Evolutionary conservation across 2,329 filamentous ascomycete genomes (phyloP), one percentile per base, ranked within the genome.

Genomic region (Leptoxyphium fumago): DNA sequence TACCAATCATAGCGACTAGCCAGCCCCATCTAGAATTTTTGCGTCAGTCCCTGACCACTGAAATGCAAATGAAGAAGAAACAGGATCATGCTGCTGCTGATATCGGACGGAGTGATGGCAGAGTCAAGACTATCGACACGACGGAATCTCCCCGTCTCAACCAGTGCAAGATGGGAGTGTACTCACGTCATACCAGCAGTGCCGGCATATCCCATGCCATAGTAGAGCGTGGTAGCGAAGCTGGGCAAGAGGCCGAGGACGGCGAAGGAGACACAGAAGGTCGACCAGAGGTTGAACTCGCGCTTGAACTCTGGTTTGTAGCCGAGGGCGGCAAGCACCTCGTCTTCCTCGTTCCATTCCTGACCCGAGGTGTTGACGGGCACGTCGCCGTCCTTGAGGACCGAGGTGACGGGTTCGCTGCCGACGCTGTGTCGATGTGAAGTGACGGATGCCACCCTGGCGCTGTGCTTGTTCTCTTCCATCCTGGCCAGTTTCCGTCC

Each of bases 251-350:
- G 60, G 1, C 82, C 82, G 44, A 85, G 65, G 10, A 85, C 80
- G 6, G 82, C 80, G 58, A 85, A 85, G 44, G 74, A 79, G 36
- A 85, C 80, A 51, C 78, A 82, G 57, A 85, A 85, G 0, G 79
- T 82, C 5, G 80, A 82, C 73, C 80, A 85, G 11, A 84, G 65
- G 2, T 73, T 79, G 58, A 86, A 84, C 54, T 85, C 80, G 55
- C 82, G 71, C 63, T 77, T 78, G 64, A 78, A 78, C 54, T 78
- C 74, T 43, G 74, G 70, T 57, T 75, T 77, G 59, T 75, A 77
- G 32, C 78, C 78, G 18, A 82, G 65, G 1, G 77, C 72, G 2
- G 74, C 75, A 5, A 82, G 65, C 1, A 72, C 71, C 44, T 78
- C 75, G 51, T 80, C 77, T 54, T 81, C 78, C 4, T 67, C 62